phyloP scores from a whole-genome alignment of 2,329 filamentous ascomycete species.

The Graphilbum fragrans region DNA sequence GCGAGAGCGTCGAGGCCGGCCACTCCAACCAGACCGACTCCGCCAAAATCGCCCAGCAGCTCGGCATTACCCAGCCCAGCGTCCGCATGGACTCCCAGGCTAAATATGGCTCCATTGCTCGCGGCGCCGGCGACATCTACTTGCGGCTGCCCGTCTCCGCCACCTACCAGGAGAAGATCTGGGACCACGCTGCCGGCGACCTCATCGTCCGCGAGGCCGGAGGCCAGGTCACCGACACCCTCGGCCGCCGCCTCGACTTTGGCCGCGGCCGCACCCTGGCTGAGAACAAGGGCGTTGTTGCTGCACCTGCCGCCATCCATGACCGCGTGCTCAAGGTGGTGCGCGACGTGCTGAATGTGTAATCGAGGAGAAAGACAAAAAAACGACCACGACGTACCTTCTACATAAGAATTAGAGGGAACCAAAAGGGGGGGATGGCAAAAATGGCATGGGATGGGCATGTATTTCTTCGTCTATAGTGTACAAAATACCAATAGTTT shows the following conservation, averaged over 20 bases:
- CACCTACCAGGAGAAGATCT: constrained; percentile 97
- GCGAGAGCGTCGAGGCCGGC: constrained; percentile 87
- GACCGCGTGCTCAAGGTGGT: constrained; percentile 67
- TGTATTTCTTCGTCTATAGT: not conserved
- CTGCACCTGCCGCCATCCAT: constrained; percentile 69
- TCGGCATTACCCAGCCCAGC: constrained; percentile 80
- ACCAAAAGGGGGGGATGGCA: not conserved
- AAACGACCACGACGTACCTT: no score
- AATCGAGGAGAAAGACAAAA: constrained; percentile 7
- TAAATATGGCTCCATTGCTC: constrained; percentile 91
- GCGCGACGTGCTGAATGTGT: constrained; percentile 54
- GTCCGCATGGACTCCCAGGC: constrained; percentile 97
- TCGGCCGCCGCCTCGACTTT: constrained; percentile 79
- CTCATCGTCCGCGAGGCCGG: constrained; percentile 90
- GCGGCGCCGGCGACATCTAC: constrained; percentile 91
- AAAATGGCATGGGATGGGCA: not conserved
- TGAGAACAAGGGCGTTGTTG: constrained; percentile 88
- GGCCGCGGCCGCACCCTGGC: constrained; percentile 72
- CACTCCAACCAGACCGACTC: constrained; percentile 88
- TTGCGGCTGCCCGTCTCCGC: constrained; percentile 68
- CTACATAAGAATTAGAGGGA: constrained; percentile 1
- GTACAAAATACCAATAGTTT: not conserved
- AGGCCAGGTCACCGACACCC: constrained; percentile 79
- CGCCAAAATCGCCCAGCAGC: constrained; percentile 65
- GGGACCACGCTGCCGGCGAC: constrained; percentile 95